Evolutionary conservation across 768 basidiomycete species (phyloP).

Genomic region (Rhizopogon rudus): DNA sequence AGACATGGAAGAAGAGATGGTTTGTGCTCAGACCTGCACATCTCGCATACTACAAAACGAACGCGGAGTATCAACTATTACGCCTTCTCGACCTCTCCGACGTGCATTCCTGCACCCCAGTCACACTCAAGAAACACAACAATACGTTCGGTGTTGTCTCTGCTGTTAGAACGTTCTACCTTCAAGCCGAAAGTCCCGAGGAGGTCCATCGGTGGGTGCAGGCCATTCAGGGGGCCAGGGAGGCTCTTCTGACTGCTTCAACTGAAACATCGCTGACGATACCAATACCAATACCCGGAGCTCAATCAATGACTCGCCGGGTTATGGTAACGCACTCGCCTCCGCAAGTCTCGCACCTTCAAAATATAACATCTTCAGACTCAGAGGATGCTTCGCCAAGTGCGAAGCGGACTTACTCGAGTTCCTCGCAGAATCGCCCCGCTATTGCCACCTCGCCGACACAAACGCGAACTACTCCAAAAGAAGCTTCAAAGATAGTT

Average conservation of each 20-base stretch:
- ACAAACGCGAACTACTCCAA: conserved; percentile 28
- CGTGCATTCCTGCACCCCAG: conserved; percentile 85
- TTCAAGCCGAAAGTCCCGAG: conserved; percentile 67
- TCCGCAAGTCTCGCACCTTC: conserved; percentile 36
- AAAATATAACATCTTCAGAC: conserved; percentile 69
- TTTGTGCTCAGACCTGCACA: conserved; percentile 92
- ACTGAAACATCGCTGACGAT: conserved; percentile 50
- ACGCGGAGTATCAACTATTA: conserved; percentile 90
- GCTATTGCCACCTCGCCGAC: conserved; percentile 40
- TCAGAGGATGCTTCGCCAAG: conserved; percentile 66
- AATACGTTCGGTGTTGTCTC: conserved; percentile 93
- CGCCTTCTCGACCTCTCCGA: conserved; percentile 83
- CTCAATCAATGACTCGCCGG: conserved; percentile 25
- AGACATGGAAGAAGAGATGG: conserved; percentile 99
- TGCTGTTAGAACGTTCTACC: conserved; percentile 84
- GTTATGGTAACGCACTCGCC: conserved; percentile 43
- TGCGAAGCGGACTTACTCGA: conserved; percentile 36
- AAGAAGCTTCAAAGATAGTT: conserved; percentile 75
- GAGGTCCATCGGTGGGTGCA: conserved; percentile 82
- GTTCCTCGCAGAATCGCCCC: conserved; percentile 41
- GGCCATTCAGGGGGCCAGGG: conserved; percentile 74
- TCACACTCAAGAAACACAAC: conserved; percentile 83
- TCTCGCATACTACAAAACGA: conserved; percentile 94
- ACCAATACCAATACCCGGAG: conserved; percentile 45
- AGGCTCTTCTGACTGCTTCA: conserved; percentile 56